These are phyloP conservation scores for Beta vulgaris DNA, from an alignment of 148 eudicot species.

Conservation along the genomic window DNA sequence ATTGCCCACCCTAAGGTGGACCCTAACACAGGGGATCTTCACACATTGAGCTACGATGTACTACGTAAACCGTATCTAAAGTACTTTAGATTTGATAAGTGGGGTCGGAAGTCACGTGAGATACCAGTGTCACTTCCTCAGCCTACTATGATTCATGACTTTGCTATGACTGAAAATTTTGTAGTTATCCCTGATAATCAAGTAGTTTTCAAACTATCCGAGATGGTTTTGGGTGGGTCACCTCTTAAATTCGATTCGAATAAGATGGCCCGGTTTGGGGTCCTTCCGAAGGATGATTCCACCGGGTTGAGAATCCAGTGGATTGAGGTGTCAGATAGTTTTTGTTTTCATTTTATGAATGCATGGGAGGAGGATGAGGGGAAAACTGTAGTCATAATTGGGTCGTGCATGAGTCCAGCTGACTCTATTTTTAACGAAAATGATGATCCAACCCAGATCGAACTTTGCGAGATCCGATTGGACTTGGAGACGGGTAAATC, in stretches of 20 bases:
- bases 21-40: constrained; percentile 49
- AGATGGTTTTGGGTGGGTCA: constrained; percentile 46
- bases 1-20: constrained; percentile 71
- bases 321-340: constrained; percentile 47
- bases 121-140: constrained; percentile 30
- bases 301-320: constrained; percentile 34
- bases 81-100: constrained; percentile 35
- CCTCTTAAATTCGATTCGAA: constrained; percentile 40
- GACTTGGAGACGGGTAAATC: constrained; percentile 42
- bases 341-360: constrained; percentile 58
- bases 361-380: constrained; percentile 58
- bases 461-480: constrained; percentile 42
- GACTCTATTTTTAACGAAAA: constrained; percentile 42
- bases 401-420: constrained; percentile 57
- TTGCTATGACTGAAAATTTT: constrained; percentile 48
- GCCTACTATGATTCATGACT: constrained; percentile 69
- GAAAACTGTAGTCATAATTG: constrained; percentile 38
- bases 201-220: constrained; percentile 51
- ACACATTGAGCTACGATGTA: constrained; percentile 48
- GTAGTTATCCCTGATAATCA: constrained; percentile 61
- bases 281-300: constrained; percentile 30
- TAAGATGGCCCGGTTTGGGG: constrained; percentile 47
- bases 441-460: constrained; percentile 19
- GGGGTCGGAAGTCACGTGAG: constrained; percentile 47
- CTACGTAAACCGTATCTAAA: constrained; percentile 49